Base-by-base conservation (phyloP, 2,329 filamentous ascomycete genomes). In the Exophiala xenobiotica region DNA sequence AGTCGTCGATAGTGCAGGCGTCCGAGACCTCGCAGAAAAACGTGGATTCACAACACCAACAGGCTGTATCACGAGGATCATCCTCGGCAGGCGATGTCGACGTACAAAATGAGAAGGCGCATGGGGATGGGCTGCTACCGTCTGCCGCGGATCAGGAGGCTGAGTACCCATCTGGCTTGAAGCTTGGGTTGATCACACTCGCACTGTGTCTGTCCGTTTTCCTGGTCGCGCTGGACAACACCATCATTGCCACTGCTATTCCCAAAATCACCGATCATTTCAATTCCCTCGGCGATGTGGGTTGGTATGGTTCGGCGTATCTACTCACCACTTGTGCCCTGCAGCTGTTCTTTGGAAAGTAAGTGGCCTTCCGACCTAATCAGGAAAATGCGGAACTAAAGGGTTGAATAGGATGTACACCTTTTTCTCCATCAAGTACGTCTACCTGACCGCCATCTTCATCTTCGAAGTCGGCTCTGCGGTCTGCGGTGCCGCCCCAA, bases 401-500 rank as follows among this genome's bases (percentile, higher is more conserved):
- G n/a, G n/a, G 3, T 14, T 35, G n/a, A 18, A 16, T 14, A 74
- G 73, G 47, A 55, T 76, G 35, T 77, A 75, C 58, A 76, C 70
- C 12, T 75, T 75, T 51, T 74, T 67, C 60, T 66, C 67, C 53
- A 68, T 74, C 59, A 75, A 75, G 54, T 68, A 64, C 54, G 67
- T 71, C 2, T 75, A 70, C 53, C 53, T 76, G 16, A 43, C 54
- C 11, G 61, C 67, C 41, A 68, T 76, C 27, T 57, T 59, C 46
- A 59, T 76, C 51, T 76, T 76, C 44, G 74, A 76, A 45, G 54
- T 74, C 27, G 74, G 74, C 9, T 74, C 71, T 41, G 63, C 71
- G 14, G 60, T 76, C 22, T 76, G 74, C 54, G 66, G 65, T 45
- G 64, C 59, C 14, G 66, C 66, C 1, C 66, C 64, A 12, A 63